phyloP scores from a whole-genome alignment of 106 monocot genomes.

The Dendrobium huoshanense region DNA sequence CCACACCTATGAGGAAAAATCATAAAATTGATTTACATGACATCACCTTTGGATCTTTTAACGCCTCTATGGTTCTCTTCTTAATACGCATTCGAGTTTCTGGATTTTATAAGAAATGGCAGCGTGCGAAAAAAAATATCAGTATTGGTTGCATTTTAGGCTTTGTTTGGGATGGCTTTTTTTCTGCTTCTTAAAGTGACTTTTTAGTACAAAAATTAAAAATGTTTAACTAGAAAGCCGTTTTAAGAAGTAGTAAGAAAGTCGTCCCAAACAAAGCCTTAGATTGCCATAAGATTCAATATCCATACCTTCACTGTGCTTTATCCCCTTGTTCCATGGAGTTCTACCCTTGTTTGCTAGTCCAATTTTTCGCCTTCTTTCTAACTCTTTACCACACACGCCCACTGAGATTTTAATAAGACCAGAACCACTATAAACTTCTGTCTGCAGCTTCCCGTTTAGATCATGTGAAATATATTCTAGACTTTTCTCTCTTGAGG shows the following conservation, averaged over 20 bases:
- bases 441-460: background rate
- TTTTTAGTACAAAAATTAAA: too few species aligned
- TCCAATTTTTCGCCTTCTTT: conserved; percentile 78
- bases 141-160: too few species aligned
- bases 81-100: conserved; percentile 70
- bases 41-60: conserved; percentile 94
- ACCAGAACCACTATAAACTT: background rate
- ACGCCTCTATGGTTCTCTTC: conserved; percentile 66
- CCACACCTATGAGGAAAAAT: background rate
- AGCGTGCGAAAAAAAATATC: background rate
- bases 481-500: conserved; percentile 1
- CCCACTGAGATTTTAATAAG: background rate
- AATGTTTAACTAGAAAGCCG: too few species aligned
- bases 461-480: conserved; percentile 6
- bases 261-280: too few species aligned
- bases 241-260: too few species aligned
- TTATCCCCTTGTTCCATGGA: conserved; percentile 88
- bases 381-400: conserved; percentile 28
- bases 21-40: conserved; percentile 56
- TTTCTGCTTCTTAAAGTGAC: too few species aligned
- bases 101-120: conserved; percentile 6
- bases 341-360: conserved; percentile 71
- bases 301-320: conserved; percentile 50
- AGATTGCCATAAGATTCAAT: background rate
- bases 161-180: too few species aligned